These are phyloP conservation scores for Dalechampia spathulata DNA, from an alignment of 441 rosid genomes.

Conservation along the genomic window DNA sequence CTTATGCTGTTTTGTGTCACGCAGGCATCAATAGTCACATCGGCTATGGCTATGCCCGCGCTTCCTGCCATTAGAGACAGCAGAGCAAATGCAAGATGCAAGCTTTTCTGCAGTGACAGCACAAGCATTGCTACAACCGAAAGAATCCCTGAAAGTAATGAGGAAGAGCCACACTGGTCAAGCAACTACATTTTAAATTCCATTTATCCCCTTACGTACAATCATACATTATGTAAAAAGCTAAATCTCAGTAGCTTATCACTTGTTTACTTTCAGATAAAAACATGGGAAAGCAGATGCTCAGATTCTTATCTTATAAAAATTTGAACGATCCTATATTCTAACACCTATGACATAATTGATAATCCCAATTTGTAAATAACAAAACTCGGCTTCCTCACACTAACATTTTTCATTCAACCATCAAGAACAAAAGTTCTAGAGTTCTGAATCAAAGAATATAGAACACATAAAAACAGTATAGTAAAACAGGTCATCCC, in stretches of 20 bases:
- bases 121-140: constrained; percentile 44
- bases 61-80: constrained; percentile 44
- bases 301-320: too few species aligned
- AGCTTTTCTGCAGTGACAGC: constrained; percentile 37
- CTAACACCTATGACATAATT: too few species aligned
- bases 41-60: constrained; percentile 63
- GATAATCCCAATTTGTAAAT: too few species aligned
- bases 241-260: not conserved
- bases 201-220: not conserved
- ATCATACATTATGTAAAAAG: too few species aligned
- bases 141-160: constrained; percentile 39
- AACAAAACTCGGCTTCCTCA: not conserved
- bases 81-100: constrained; percentile 46
- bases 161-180: not conserved
- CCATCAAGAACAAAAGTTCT: not conserved
- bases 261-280: not conserved
- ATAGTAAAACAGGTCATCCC: not conserved
- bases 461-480: too few species aligned
- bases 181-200: not conserved
- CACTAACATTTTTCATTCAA: not conserved
- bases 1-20: constrained; percentile 55
- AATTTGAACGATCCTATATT: too few species aligned
- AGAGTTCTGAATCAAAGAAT: not conserved
- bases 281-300: not conserved
- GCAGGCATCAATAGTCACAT: constrained; percentile 74